Evolutionary conservation across 371 early-diverging fungal genomes (phyloP).

Genomic region (Paraphysoderma sedebokerense): DNA sequence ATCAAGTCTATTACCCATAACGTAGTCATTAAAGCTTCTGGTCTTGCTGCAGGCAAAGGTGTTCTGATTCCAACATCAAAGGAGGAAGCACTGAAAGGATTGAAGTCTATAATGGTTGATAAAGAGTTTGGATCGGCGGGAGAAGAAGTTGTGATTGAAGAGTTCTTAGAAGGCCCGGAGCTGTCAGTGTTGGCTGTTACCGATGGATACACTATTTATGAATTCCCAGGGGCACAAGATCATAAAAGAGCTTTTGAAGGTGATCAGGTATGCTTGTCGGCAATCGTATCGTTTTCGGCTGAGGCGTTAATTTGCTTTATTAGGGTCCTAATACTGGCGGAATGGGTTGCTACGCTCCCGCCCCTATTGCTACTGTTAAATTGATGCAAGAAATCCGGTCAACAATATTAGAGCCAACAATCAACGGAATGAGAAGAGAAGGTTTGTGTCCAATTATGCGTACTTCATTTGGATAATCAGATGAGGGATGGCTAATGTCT

Average conservation of each 20-base stretch:
- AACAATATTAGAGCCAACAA: slow-evolving; percentile 70
- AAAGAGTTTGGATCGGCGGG: slow-evolving; percentile 79
- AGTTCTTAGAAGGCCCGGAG: slow-evolving; percentile 82
- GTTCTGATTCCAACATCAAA: slow-evolving; percentile 75
- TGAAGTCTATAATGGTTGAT: slow-evolving; percentile 74
- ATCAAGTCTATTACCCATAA: slow-evolving; percentile 34
- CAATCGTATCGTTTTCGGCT: slow-evolving; percentile 1
- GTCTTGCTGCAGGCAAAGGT: slow-evolving; percentile 94
- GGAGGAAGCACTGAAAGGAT: slow-evolving; percentile 70
- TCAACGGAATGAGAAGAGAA: slow-evolving; percentile 89
- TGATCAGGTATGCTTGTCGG: slow-evolving; percentile 31
- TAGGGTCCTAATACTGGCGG: slow-evolving; percentile 94
- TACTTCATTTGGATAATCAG: not conserved
- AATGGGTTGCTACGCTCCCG: slow-evolving; percentile 96
- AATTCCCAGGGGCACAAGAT: slow-evolving; percentile 87
- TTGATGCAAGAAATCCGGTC: slow-evolving; percentile 51
- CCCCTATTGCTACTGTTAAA: slow-evolving; percentile 64
- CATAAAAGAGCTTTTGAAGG: slow-evolving; percentile 89
- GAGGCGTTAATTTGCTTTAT: not conserved
- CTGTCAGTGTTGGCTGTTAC: slow-evolving; percentile 77
- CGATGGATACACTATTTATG: slow-evolving; percentile 86
- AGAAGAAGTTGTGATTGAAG: slow-evolving; percentile 85
- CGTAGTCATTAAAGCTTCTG: slow-evolving; percentile 79
- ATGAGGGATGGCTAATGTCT: not conserved
- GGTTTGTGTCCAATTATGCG: slow-evolving; percentile 13